phyloP scores from a whole-genome alignment of 257 asterid species.

The Petunia axillaris region DNA sequence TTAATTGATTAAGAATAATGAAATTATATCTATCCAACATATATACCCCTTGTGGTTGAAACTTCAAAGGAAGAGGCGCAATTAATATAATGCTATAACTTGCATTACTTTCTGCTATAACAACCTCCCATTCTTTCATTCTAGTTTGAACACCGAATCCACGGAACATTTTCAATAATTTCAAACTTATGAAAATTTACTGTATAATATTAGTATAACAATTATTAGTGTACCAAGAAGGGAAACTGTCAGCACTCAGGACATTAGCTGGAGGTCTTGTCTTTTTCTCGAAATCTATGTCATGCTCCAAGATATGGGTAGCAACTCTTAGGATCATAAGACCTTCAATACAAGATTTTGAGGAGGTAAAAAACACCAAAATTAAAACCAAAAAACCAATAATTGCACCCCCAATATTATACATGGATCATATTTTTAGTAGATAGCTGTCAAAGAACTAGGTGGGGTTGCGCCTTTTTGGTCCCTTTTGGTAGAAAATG shows the following conservation, averaged over 20 bases:
- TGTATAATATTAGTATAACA: constrained; percentile 21
- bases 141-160: constrained; percentile 17
- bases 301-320: constrained; percentile 60
- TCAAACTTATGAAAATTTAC: constrained; percentile 13
- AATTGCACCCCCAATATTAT: constrained; percentile 47
- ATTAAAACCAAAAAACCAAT: constrained; percentile 40
- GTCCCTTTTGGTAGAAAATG: constrained; percentile 42
- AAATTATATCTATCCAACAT: no score
- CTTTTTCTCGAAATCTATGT: constrained; percentile 55
- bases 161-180: constrained; percentile 27
- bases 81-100: not conserved
- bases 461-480: constrained; percentile 56
- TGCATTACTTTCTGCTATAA: not conserved
- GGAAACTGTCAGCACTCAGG: constrained; percentile 38
- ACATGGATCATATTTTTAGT: constrained; percentile 48
- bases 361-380: not conserved
- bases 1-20: no score
- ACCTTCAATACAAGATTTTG: constrained; percentile 38
- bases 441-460: constrained; percentile 50
- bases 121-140: constrained; percentile 13
- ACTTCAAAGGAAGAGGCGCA: no score
- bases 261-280: constrained; percentile 40
- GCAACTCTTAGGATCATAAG: constrained; percentile 46
- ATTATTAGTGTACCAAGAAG: constrained; percentile 37
- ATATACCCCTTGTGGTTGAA: no score